A percentile compares a stretch with the other conserved stretches of the same genome.
Evolutionary conservation across 805 yeast genomes (phyloP).

Genomic region (Candida arabinofermentans): DNA sequence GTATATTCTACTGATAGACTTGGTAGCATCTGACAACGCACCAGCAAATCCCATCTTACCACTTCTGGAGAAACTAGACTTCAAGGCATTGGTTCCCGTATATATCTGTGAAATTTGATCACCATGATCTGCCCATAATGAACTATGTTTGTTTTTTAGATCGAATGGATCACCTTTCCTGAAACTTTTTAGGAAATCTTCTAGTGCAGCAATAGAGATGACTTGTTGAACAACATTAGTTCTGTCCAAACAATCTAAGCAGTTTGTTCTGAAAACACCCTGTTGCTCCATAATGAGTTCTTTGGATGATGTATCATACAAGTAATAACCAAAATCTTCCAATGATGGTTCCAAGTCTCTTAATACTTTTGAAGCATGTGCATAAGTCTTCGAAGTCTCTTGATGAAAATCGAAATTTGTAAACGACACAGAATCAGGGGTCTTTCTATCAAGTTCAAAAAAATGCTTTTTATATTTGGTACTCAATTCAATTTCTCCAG

Average conservation of each 20-base stretch:
- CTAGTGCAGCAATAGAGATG: slow-evolving; percentile 67
- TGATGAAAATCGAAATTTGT: slow-evolving; percentile 93
- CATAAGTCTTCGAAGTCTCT: slow-evolving; percentile 87
- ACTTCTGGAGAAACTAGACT: slow-evolving; percentile 88
- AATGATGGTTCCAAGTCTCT: slow-evolving; percentile 62
- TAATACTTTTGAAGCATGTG: slow-evolving; percentile 70
- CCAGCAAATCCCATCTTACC: slow-evolving; percentile 98
- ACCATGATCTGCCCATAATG: slow-evolving; percentile 98
- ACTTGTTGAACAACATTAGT: slow-evolving; percentile 89
- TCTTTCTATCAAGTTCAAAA: slow-evolving; percentile 33
- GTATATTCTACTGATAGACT: slow-evolving; percentile 91
- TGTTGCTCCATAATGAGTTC: slow-evolving; percentile 69
- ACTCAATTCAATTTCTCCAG: slow-evolving; percentile 72
- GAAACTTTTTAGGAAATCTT: slow-evolving; percentile 42
- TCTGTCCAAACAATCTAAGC: slow-evolving; percentile 92
- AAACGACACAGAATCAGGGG: slow-evolving; percentile 43
- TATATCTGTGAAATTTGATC: slow-evolving; percentile 94
- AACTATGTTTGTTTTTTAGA: slow-evolving; percentile 68
- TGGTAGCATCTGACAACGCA: slow-evolving; percentile 94
- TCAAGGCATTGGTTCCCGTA: slow-evolving; percentile 96
- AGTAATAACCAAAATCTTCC: slow-evolving; percentile 77
- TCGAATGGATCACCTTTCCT: slow-evolving; percentile 37
- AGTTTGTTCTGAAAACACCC: slow-evolving; percentile 90
- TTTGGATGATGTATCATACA: slow-evolving; percentile 54
- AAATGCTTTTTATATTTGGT: slow-evolving; percentile 62